A percentile compares a stretch with the other conserved stretches of the same genome.
These are phyloP conservation scores for Thermothelomyces thermophilus DNA, from an alignment of 2,329 filamentous ascomycete species.

Conservation along the genomic window DNA sequence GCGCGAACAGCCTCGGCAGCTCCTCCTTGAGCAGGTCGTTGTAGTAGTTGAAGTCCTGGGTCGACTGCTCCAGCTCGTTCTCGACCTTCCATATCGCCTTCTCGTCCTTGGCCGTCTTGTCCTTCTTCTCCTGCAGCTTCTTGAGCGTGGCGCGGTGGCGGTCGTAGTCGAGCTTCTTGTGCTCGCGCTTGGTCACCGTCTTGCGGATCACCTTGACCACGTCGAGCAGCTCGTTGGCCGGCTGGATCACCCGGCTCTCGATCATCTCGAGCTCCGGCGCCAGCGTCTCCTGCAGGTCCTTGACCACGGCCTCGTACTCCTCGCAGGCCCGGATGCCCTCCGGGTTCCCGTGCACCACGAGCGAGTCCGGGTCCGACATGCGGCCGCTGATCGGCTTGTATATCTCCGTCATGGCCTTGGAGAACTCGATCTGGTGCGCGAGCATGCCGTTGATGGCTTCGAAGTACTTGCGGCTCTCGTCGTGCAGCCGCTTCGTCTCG, in stretches of 20 bases:
- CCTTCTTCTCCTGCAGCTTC: conserved; percentile 96
- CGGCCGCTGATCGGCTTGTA: conserved; percentile 98
- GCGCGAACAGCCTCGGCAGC: conserved; percentile 78
- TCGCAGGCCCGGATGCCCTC: conserved; percentile 94
- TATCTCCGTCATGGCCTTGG: conserved; percentile 88
- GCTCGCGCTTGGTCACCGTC: conserved; percentile 79
- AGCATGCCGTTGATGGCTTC: conserved; percentile 98
- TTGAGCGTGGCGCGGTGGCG: conserved; percentile 76
- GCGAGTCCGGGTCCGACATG: conserved; percentile 83
- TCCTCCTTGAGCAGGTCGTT: conserved; percentile 96
- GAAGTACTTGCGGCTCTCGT: conserved; percentile 96
- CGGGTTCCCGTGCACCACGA: conserved; percentile 75
- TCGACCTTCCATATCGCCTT: conserved; percentile 96
- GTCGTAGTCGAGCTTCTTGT: conserved; percentile 97
- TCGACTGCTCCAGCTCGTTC: conserved; percentile 81
- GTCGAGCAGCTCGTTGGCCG: conserved; percentile 86
- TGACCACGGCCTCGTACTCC: conserved; percentile 88
- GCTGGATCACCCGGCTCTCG: conserved; percentile 80
- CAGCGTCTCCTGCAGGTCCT: conserved; percentile 81
- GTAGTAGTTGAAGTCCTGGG: conserved; percentile 96
- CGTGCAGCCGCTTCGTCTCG: conserved; percentile 94
- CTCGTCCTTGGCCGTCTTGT: conserved; percentile 92
- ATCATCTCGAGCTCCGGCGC: conserved; percentile 97
- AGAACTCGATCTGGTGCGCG: conserved; percentile 95
- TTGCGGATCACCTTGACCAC: conserved; percentile 96